phyloP scores from a whole-genome alignment of 2,329 filamentous ascomycete genomes.

The Geosmithia putterillii region DNA sequence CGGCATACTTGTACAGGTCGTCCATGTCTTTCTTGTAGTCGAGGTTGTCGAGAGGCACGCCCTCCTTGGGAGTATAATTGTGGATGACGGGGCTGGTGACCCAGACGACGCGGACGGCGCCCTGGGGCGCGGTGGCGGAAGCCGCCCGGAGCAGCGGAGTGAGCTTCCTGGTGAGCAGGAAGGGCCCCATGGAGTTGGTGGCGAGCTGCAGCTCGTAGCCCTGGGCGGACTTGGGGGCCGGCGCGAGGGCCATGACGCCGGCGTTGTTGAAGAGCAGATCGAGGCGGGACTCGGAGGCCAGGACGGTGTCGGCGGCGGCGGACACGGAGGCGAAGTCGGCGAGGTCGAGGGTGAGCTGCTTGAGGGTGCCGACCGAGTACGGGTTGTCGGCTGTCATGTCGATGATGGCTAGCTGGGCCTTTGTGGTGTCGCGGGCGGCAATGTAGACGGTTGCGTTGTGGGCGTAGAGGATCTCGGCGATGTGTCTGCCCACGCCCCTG shows the following conservation, averaged over 20 bases:
- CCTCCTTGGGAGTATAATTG: slow-evolving; percentile 3
- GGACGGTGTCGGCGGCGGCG: slow-evolving; percentile 10
- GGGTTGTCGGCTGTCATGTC: slow-evolving; percentile 19
- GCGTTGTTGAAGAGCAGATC: slow-evolving; percentile 28
- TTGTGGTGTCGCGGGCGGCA: slow-evolving; percentile 28
- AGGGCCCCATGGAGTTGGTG: slow-evolving; percentile 23
- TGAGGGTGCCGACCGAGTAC: slow-evolving; percentile 19
- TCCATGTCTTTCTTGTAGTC: slow-evolving; percentile 7
- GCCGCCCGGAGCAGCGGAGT: slow-evolving; percentile 17
- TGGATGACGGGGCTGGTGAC: slow-evolving; percentile 11
- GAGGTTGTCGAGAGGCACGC: slow-evolving; percentile 8
- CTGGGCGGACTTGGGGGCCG: slow-evolving; percentile 21
- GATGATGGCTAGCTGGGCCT: slow-evolving; percentile 26
- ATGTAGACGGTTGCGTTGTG: slow-evolving; percentile 39
- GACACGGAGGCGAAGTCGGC: slow-evolving; percentile 16
- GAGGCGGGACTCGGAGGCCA: slow-evolving; percentile 12
- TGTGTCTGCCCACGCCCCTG: slow-evolving; percentile 32
- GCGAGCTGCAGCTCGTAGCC: slow-evolving; percentile 27
- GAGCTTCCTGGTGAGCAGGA: slow-evolving; percentile 23
- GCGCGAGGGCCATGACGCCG: slow-evolving; percentile 23
- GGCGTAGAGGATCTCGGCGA: slow-evolving; percentile 36
- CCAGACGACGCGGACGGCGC: slow-evolving; percentile 16
- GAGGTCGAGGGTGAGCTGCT: slow-evolving; percentile 27
- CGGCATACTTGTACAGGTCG: slow-evolving; percentile 11
- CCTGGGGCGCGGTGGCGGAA: slow-evolving; percentile 12